These are phyloP conservation scores for Camelina sativa DNA, from an alignment of 345 rosid genomes.

Conservation along the genomic window DNA sequence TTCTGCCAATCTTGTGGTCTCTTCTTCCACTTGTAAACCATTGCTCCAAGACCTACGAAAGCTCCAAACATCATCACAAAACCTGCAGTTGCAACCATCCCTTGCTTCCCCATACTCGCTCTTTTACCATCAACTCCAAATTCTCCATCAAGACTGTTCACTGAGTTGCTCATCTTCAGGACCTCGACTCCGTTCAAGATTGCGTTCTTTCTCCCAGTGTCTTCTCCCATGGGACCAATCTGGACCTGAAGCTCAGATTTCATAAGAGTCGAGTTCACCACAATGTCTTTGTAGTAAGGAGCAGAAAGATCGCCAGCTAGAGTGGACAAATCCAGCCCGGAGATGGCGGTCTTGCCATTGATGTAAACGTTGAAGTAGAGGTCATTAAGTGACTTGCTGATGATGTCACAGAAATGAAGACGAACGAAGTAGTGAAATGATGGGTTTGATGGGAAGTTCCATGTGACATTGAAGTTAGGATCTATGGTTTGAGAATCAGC, in stretches of 20 bases:
- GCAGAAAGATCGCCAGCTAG: constrained; percentile 51
- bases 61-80: constrained; percentile 89
- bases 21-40: constrained; percentile 75
- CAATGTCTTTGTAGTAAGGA: constrained; percentile 70
- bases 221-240: constrained; percentile 63
- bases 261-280: constrained; percentile 59
- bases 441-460: constrained; percentile 61
- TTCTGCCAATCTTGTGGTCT: constrained; percentile 84
- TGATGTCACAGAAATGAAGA: constrained; percentile 76
- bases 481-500: constrained; percentile 49
- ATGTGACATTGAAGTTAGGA: constrained; percentile 67
- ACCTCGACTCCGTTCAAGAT: constrained; percentile 76
- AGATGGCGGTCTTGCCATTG: constrained; percentile 59
- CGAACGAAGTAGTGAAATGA: constrained; percentile 62
- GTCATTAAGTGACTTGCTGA: constrained; percentile 62
- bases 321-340: constrained; percentile 66
- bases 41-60: constrained; percentile 73
- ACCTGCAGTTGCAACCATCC: constrained; percentile 67
- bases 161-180: constrained; percentile 72
- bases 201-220: constrained; percentile 56
- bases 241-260: constrained; percentile 51
- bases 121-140: constrained; percentile 64
- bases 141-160: constrained; percentile 72
- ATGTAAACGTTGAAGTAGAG: constrained; percentile 76
- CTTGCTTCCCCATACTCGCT: constrained; percentile 32